These are phyloP conservation scores for Zymoseptoria tritici DNA, from an alignment of 2,329 filamentous ascomycete species.

Conservation along the genomic window DNA sequence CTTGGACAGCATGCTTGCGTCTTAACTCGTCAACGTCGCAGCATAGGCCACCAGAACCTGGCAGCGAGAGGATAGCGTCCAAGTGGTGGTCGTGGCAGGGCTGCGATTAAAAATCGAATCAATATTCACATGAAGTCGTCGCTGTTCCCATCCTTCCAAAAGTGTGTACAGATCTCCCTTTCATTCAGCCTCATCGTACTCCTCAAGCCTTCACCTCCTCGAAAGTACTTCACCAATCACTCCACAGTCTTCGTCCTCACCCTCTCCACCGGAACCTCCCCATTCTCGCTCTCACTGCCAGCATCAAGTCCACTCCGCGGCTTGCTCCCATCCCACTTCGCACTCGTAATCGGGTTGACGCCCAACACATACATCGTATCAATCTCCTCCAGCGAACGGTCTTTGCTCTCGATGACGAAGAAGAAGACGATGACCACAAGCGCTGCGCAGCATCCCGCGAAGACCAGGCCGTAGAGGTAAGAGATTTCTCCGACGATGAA, in stretches of 20 bases:
- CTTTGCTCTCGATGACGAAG: slow-evolving; percentile 34
- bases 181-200: too few relatives aligned
- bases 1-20: too few relatives aligned
- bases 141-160: too few relatives aligned
- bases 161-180: too few relatives aligned
- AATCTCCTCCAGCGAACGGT: slow-evolving; percentile 34
- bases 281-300: slow-evolving; percentile 6
- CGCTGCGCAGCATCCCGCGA: slow-evolving; percentile 31
- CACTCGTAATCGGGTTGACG: slow-evolving; percentile 27
- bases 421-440: slow-evolving; percentile 32
- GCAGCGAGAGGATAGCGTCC: too few relatives aligned
- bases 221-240: slow-evolving; percentile 3
- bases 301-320: slow-evolving; percentile 17
- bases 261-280: slow-evolving; percentile 5
- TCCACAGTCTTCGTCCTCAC: slow-evolving; percentile 15
- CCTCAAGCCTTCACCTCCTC: not conserved
- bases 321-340: slow-evolving; percentile 28
- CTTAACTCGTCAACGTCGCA: too few relatives aligned
- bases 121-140: not conserved
- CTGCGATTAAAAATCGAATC: not conserved
- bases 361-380: slow-evolving; percentile 34
- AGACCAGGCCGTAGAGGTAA: slow-evolving; percentile 35
- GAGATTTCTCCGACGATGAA: slow-evolving; percentile 34
- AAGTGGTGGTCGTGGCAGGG: not conserved
- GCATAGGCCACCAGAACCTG: too few relatives aligned